These are phyloP conservation scores for Boletus rubescentipes DNA, from an alignment of 768 basidiomycete species.

Conservation along the genomic window DNA sequence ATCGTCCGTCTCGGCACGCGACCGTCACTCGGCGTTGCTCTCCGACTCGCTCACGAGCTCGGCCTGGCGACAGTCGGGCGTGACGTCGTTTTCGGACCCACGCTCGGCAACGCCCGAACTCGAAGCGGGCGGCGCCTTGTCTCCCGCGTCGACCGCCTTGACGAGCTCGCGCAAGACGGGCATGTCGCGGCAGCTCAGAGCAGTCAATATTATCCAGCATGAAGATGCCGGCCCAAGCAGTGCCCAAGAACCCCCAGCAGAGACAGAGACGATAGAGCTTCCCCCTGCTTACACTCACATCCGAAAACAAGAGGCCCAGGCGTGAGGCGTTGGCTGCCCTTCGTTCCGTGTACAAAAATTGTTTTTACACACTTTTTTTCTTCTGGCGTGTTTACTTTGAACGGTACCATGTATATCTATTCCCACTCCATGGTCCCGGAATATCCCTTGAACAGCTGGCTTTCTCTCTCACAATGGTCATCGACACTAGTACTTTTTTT, in stretches of 20 bases:
- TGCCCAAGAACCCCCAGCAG: constrained; percentile 33
- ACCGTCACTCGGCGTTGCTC: constrained; percentile 16
- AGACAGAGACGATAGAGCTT: constrained; percentile 75
- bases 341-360: neutral
- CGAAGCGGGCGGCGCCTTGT: constrained; percentile 13
- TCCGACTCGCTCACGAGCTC: constrained; percentile 19
- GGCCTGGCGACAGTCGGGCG: constrained; percentile 26
- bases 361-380: neutral
- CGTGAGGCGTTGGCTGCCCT: neutral
- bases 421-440: neutral
- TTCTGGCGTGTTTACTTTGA: constrained; percentile 1
- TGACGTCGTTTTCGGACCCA: constrained; percentile 33
- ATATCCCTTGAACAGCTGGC: neutral
- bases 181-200: constrained; percentile 51
- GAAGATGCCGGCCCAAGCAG: constrained; percentile 66
- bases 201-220: constrained; percentile 82
- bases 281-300: constrained; percentile 82
- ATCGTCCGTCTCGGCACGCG: constrained; percentile 38
- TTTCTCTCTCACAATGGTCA: neutral
- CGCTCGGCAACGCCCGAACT: constrained; percentile 50
- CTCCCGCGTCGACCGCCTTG: constrained; percentile 21
- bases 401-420: constrained; percentile 4
- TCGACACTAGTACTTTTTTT: neutral
- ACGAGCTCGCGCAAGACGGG: constrained; percentile 38
- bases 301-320: constrained; percentile 10